Evolutionary conservation across 345 rosid species (phyloP).

Genomic region (Leavenworthia alabamica): DNA sequence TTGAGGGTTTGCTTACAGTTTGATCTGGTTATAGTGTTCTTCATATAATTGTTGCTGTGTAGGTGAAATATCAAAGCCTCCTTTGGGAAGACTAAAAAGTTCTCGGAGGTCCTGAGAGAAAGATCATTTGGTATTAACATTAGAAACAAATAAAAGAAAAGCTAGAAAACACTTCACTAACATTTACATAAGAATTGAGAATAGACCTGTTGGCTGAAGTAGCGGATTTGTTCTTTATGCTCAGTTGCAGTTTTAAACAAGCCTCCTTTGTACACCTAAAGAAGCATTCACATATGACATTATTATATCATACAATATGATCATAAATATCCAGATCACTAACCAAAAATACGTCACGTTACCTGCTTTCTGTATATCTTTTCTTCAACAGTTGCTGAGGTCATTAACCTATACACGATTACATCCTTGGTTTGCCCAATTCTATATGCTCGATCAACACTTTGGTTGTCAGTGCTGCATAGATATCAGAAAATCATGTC

Average conservation of each 20-base stretch:
- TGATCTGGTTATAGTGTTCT: constrained; percentile 72
- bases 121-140: not conserved
- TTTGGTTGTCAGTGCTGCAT: constrained; percentile 90
- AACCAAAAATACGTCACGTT: not conserved
- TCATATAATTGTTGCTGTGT: constrained; percentile 87
- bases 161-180: not conserved
- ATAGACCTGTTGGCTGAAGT: constrained; percentile 83
- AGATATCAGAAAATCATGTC: not conserved
- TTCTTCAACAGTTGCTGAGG: constrained; percentile 96
- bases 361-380: constrained; percentile 98
- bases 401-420: constrained; percentile 86
- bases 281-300: not conserved
- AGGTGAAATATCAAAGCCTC: constrained; percentile 79
- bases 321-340: constrained; percentile 12
- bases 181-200: not conserved
- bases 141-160: not conserved
- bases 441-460: constrained; percentile 98
- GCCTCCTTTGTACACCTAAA: constrained; percentile 88
- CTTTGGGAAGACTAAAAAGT: constrained; percentile 77
- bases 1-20: constrained; percentile 43
- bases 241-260: constrained; percentile 93
- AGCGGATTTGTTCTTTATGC: constrained; percentile 92
- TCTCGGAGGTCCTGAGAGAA: constrained; percentile 74
- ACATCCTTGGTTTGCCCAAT: constrained; percentile 96
- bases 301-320: not conserved